Evolutionary conservation across 2,329 filamentous ascomycete species (phyloP), one percentile per base, ranked within the genome.

Genomic region (Penicillium paneum): DNA sequence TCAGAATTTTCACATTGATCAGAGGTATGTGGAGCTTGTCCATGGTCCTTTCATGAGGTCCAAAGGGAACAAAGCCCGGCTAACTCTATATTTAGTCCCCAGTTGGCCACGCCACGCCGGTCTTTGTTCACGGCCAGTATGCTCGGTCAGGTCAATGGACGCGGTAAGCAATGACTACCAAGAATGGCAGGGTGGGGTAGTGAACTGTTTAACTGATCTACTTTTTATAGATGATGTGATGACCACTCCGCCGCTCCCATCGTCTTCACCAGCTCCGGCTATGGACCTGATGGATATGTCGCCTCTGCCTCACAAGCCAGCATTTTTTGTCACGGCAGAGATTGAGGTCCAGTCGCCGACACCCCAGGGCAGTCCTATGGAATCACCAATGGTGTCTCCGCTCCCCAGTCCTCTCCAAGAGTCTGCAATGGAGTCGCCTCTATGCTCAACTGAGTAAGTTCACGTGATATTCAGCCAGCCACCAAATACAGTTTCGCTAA

Each of bases 1-100:
- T 55, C 91, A 96, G 71, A 99, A 97, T 79, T 96, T 97, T 72
- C 89, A 93, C 71, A 89, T 97, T 72, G 92, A 97, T 75, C 91
- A 88, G 69, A 97, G 92, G 93, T 97, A 41, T 11, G 50, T 42
- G 15, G 17, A 28, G 7, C 13, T 21, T 28, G 1, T 17, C 19
- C 26, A 24, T 28, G 21, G n/a, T 31, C 35, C 46, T 49, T 39
- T 45, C 36, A 26, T 24, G 11, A n/a, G 10, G 8, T 32, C 29
- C 26, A 51, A 52, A 45, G 47, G 57, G 40, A 61, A 61, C 61
- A 63, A 59, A 57, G 60, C 29, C 39, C 21, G 61, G 62, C 74
- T 81, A 64, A 81, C 71, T 62, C 66, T 71, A 63, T 67, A 62
- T 67, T 53, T 74, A 96, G 91, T 74, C 91, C 91, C 32, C 87